Evolutionary conservation across 495 filamentous ascomycete species (phyloP).

Genomic region (Pyrenopolyporus hunteri): DNA sequence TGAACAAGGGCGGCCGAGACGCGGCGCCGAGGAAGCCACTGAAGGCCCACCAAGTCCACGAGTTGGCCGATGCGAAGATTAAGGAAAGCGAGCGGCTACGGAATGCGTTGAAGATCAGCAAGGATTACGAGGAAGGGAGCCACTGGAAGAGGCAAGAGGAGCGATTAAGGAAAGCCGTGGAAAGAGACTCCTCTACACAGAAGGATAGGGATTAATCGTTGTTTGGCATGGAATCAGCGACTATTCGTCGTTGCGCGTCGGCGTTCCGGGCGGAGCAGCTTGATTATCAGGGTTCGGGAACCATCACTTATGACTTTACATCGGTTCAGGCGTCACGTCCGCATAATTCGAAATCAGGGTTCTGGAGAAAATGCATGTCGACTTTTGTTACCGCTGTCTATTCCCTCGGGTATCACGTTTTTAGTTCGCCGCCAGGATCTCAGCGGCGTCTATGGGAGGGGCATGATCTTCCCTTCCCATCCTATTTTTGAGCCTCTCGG

Average conservation of each 20-base stretch:
- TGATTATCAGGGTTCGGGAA: conserved; percentile 1
- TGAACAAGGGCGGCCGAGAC: conserved; percentile 46
- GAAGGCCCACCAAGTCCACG: conserved; percentile 95
- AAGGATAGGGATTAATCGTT: conserved; percentile 26
- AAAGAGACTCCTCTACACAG: conserved; percentile 52
- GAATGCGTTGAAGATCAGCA: conserved; percentile 85
- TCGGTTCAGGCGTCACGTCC: background rate
- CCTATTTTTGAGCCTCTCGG: conserved; percentile 43
- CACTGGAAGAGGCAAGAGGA: conserved; percentile 78
- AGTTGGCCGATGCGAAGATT: conserved; percentile 94
- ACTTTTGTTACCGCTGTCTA: conserved; percentile 25
- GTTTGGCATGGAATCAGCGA: background rate
- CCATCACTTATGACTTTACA: background rate
- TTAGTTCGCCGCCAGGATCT: conserved; percentile 55
- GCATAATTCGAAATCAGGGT: background rate
- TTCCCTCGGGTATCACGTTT: conserved; percentile 40
- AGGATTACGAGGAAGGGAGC: conserved; percentile 85
- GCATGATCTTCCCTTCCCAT: conserved; percentile 48
- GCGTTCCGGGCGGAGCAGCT: conserved; percentile 19
- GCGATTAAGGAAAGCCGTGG: conserved; percentile 63
- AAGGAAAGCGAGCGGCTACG: conserved; percentile 90
- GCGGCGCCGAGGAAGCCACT: conserved; percentile 59
- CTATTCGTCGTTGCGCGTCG: conserved; percentile 8
- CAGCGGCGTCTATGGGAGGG: conserved; percentile 49
- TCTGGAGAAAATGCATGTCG: conserved; percentile 4